Conservation (phyloP, 106 monocot genomes). For the Dioscorea dumetorum region DNA sequence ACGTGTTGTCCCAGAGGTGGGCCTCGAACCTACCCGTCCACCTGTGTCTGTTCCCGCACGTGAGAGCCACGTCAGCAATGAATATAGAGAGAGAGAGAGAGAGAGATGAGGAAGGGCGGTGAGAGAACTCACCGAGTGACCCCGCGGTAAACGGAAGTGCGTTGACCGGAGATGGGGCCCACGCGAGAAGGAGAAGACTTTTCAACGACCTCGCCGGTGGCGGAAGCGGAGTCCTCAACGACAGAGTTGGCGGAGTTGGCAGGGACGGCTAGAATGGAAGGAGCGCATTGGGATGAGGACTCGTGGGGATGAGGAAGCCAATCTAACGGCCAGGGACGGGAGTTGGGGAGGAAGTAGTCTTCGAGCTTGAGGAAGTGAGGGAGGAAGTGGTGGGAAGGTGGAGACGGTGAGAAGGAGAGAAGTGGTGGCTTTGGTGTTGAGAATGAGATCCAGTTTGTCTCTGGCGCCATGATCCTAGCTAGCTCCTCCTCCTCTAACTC, state of each 20-base stretch:
- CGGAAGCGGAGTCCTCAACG: conserved; percentile 1
- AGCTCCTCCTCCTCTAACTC: too few species aligned
- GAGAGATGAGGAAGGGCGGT: too few species aligned
- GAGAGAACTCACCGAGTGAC: conserved; percentile 30
- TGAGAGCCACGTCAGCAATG: conserved; percentile 1
- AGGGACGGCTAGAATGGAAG: neutral
- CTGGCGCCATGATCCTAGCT: conserved; percentile 3
- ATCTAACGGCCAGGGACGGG: conserved; percentile 6
- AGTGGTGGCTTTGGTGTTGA: neutral
- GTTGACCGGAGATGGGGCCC: conserved; percentile 18
- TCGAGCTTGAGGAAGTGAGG: conserved; percentile 26
- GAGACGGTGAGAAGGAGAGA: neutral
- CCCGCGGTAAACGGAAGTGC: conserved; percentile 47
- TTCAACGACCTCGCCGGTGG: neutral
- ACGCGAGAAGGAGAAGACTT: neutral
- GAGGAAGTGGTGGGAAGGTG: neutral
- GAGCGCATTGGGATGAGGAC: conserved; percentile 1
- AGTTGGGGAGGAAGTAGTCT: conserved; percentile 24
- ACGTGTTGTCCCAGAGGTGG: conserved; percentile 54
- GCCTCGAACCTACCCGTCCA: conserved; percentile 52
- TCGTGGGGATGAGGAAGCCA: conserved; percentile 1
- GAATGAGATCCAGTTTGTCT: conserved; percentile 6
- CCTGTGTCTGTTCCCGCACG: conserved; percentile 27
- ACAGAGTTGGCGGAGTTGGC: conserved; percentile 2
- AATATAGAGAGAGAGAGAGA: too few species aligned